These are phyloP conservation scores for Globisporangium sylvaticum DNA, from an alignment of 352 stramenopile species.

Conservation along the genomic window DNA sequence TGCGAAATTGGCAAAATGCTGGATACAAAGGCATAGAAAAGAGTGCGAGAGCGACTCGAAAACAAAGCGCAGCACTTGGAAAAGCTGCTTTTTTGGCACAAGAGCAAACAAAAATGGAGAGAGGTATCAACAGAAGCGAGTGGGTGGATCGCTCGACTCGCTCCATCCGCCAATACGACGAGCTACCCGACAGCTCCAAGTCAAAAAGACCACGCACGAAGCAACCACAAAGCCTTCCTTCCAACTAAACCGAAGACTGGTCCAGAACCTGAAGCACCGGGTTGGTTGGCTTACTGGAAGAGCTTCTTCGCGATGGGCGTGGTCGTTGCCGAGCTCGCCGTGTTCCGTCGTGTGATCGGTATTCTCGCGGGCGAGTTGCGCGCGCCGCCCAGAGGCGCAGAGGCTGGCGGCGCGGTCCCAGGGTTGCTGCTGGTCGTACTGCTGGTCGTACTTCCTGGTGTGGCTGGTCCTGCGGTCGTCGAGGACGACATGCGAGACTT, in stretches of 20 bases:
- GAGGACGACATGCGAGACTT: conserved; percentile 42
- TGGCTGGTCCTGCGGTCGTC: background rate
- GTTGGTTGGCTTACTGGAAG: conserved; percentile 27
- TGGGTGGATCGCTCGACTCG: too few relatives aligned
- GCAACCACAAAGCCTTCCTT: background rate
- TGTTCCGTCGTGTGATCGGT: conserved; percentile 8
- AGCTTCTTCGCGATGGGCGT: conserved; percentile 33
- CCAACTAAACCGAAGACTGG: too few relatives aligned
- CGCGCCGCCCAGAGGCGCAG: background rate
- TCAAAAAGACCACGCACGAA: background rate
- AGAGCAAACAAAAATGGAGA: conserved; percentile 4
- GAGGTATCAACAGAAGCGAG: background rate
- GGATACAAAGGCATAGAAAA: background rate
- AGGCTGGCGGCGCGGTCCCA: background rate
- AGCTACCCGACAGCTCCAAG: background rate
- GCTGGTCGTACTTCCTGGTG: conserved; percentile 11
- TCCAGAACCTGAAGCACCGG: background rate
- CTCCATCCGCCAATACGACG: background rate
- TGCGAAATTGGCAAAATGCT: background rate
- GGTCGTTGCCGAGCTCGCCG: conserved; percentile 10
- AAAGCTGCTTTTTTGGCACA: conserved; percentile 3
- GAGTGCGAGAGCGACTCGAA: background rate
- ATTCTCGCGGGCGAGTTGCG: conserved; percentile 21
- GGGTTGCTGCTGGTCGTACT: conserved; percentile 15
- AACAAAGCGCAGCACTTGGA: conserved; percentile 2